Base-by-base conservation (phyloP, 2,329 filamentous ascomycete genomes). In the Epichloe hybrida region DNA sequence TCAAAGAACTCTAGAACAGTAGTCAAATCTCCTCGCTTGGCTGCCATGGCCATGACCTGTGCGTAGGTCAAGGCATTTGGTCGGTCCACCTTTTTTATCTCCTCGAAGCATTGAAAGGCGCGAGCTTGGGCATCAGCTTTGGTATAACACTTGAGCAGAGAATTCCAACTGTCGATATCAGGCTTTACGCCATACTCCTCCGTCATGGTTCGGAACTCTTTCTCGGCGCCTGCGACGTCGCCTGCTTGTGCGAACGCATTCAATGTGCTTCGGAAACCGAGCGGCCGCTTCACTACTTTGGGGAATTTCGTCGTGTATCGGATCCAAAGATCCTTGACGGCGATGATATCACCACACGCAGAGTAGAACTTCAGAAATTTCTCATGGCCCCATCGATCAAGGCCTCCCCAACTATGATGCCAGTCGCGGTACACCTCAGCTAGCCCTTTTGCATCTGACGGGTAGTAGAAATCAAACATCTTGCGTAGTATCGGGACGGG, bases 41-140 rank as follows among this genome's bases (percentile, higher is more conserved):
- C 82, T 48, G 80, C 79, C 59, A 94, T 73, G 23, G 79, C 75
- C 77, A 95, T 86, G 55, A 95, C 68, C 5, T 83, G 84, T 3
- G 77, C 80, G 58, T 88, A 88, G 0, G 83, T 86, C 58, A 79
- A 74, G 0, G 68, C 60, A 62, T 87, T 78, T 0, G 86, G 83
- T 21, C 65, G 59, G 3, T 79, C 59, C 35, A 53, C 69, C 59
- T 54, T 63, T 58, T 72, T 55, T 2, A 93, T 74, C 9, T 74
- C 67, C 17, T 81, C 73, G 58, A 94, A 89, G 46, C 75, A 73
- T 6, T 71, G 62, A 51, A 87, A 69, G 12, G 83, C 84, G 5
- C 79, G 77, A n/a, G 79, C 71, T 42, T 86, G 75, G 61, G 93
- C 80, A 46, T 79, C 74, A 1, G 77, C 76, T 57, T 80, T 80